phyloP scores from a whole-genome alignment of 169 alveolate species.

The Ophryocystis elektroscirrha region DNA sequence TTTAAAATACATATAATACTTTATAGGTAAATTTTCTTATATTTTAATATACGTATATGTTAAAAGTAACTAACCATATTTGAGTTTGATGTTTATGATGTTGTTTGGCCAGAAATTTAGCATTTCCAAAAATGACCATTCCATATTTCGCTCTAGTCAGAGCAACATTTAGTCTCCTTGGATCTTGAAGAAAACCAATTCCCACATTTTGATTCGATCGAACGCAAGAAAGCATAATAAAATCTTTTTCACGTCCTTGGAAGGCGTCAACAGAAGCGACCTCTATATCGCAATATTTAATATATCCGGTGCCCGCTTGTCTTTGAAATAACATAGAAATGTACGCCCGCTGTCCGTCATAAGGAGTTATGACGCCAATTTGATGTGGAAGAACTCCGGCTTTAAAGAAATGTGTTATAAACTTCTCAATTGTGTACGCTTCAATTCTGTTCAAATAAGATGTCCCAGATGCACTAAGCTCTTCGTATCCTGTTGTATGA shows the following conservation, averaged over 20 bases:
- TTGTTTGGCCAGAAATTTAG: slow-evolving; percentile 39
- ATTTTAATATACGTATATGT: neutral
- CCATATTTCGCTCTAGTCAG: slow-evolving; percentile 73
- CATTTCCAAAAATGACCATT: slow-evolving; percentile 61
- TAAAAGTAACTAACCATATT: neutral
- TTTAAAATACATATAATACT: slow-evolving; percentile 5
- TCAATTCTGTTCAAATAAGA: slow-evolving; percentile 62
- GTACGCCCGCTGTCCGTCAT: slow-evolving; percentile 71
- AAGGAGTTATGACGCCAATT: slow-evolving; percentile 78
- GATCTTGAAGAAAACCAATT: slow-evolving; percentile 66
- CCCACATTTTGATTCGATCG: slow-evolving; percentile 30
- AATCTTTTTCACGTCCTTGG: slow-evolving; percentile 56
- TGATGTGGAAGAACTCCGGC: slow-evolving; percentile 45
- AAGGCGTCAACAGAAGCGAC: slow-evolving; percentile 51
- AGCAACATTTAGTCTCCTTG: slow-evolving; percentile 73
- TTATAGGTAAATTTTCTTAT: neutral
- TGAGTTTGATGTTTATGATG: neutral
- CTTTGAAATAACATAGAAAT: slow-evolving; percentile 25
- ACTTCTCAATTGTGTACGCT: slow-evolving; percentile 51
- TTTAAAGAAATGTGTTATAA: slow-evolving; percentile 44
- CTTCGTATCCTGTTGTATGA: slow-evolving; percentile 52
- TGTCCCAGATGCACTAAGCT: slow-evolving; percentile 63
- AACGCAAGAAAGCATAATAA: slow-evolving; percentile 43
- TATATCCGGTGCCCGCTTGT: slow-evolving; percentile 28
- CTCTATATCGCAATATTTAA: slow-evolving; percentile 23